Conservation (phyloP, 2,329 filamentous ascomycete species). For the Drechmeria coniospora region DNA sequence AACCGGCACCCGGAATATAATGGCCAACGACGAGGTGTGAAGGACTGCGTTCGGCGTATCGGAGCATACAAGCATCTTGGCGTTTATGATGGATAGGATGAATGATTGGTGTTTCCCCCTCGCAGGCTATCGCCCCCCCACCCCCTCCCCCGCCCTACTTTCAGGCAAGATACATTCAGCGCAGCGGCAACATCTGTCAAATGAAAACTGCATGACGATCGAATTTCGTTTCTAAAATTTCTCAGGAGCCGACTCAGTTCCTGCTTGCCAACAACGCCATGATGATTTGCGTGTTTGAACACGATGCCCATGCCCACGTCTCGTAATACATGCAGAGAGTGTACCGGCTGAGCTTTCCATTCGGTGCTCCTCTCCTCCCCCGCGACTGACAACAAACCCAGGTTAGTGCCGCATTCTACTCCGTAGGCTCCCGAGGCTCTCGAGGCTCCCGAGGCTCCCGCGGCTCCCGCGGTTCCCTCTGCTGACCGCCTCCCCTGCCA, state of each 20-base stretch:
- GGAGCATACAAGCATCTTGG: constrained; percentile 23
- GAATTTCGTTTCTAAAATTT: constrained; percentile 18
- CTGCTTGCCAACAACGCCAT: constrained; percentile 22
- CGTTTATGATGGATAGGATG: constrained; percentile 22
- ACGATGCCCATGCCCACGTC: constrained; percentile 15
- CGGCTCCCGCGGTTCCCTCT: constrained; percentile 31
- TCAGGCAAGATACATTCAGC: constrained; percentile 3
- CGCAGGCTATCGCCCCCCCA: constrained; percentile 12
- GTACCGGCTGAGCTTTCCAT: too few species aligned
- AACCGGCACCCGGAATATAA: constrained; percentile 36
- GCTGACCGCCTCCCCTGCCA: constrained; percentile 34
- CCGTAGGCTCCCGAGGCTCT: constrained; percentile 17
- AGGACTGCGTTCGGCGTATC: too few species aligned
- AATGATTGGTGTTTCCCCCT: constrained; percentile 12
- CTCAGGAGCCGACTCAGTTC: constrained; percentile 13
- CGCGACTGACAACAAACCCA: too few species aligned
- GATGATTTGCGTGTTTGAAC: constrained; percentile 18
- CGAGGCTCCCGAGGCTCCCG: constrained; percentile 25
- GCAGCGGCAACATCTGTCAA: constrained; percentile 1
- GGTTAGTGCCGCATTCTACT: constrained; percentile 12
- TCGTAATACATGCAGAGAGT: constrained; percentile 10
- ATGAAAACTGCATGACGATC: constrained; percentile 12
- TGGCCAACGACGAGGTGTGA: constrained; percentile 15
- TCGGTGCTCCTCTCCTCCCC: too few species aligned
- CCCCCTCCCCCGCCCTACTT: too few species aligned